A percentile compares a stretch with the other conserved stretches of the same genome.
phyloP scores from a whole-genome alignment of 352 stramenopile species.

The Phytophthora podocarpi region DNA sequence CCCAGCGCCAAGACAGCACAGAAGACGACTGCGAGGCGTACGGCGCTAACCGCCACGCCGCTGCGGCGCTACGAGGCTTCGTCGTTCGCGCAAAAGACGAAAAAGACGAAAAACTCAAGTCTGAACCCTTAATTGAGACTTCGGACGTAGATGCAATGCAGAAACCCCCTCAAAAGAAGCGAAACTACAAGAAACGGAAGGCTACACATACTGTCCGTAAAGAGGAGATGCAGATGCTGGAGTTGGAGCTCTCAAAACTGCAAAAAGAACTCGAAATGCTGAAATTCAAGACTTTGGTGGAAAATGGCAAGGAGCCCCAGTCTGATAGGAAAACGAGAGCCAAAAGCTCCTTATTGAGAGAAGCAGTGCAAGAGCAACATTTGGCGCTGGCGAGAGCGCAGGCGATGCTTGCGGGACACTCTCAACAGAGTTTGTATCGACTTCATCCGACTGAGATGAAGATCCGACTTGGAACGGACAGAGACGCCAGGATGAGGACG shows the following conservation, averaged over 20 bases:
- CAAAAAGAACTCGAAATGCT: constrained; percentile 42
- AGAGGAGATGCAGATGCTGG: constrained; percentile 45
- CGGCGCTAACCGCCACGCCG: constrained; percentile 26
- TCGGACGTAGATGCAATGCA: not conserved
- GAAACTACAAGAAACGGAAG: constrained; percentile 49
- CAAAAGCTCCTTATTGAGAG: constrained; percentile 23
- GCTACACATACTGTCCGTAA: constrained; percentile 49
- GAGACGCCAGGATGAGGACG: constrained; percentile 26
- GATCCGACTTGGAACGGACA: constrained; percentile 40
- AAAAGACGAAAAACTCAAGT: not conserved
- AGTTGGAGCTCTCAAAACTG: constrained; percentile 34
- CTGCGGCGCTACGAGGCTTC: constrained; percentile 27
- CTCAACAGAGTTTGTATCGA: constrained; percentile 27
- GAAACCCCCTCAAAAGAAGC: constrained; percentile 31
- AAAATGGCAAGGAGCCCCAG: constrained; percentile 11
- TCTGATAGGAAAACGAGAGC: constrained; percentile 18
- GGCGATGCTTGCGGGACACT: constrained; percentile 31
- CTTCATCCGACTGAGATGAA: constrained; percentile 42
- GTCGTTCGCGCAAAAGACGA: constrained; percentile 19
- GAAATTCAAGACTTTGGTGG: constrained; percentile 38
- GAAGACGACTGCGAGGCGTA: constrained; percentile 28
- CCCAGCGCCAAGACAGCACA: constrained; percentile 20
- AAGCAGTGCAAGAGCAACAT: constrained; percentile 42
- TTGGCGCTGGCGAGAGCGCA: constrained; percentile 38
- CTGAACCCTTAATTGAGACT: constrained; percentile 3